These are phyloP conservation scores for Rusavskia elegans DNA, from an alignment of 495 filamentous ascomycete genomes.

Conservation along the genomic window DNA sequence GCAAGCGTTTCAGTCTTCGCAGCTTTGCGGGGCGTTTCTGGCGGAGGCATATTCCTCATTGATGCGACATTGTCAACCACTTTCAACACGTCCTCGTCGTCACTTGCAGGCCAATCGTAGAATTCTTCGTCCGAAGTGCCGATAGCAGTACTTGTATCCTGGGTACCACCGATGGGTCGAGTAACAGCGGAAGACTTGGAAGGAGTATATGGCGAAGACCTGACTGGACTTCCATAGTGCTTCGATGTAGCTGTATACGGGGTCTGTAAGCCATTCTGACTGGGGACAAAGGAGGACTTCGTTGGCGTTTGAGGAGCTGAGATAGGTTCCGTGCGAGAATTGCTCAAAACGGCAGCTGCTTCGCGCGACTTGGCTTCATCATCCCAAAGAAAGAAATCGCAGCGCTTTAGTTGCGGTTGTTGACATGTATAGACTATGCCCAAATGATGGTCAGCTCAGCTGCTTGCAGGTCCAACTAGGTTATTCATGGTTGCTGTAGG, in stretches of 20 bases:
- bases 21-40: conserved; percentile 31
- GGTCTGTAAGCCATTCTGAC: conserved; percentile 1
- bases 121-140: conserved; percentile 23
- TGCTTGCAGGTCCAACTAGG: background rate
- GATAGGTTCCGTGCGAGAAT: conserved; percentile 27
- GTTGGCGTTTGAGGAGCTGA: conserved; percentile 10
- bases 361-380: conserved; percentile 45
- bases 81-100: conserved; percentile 20
- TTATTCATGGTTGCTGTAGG: background rate
- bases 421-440: conserved; percentile 48
- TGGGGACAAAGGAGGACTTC: conserved; percentile 1
- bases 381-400: conserved; percentile 59
- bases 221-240: conserved; percentile 1
- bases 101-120: conserved; percentile 29
- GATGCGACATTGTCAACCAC: conserved; percentile 5
- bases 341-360: conserved; percentile 30
- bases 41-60: conserved; percentile 13
- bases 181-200: conserved; percentile 19
- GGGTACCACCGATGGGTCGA: conserved; percentile 2
- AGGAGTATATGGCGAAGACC: conserved; percentile 14
- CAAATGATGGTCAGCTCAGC: conserved; percentile 1
- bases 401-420: conserved; percentile 31
- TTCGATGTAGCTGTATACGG: conserved; percentile 6
- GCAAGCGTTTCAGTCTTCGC: conserved; percentile 26
- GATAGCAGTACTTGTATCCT: conserved; percentile 6